Conservation (phyloP, 352 stramenopile species). For the Globisporangium splendens region DNA sequence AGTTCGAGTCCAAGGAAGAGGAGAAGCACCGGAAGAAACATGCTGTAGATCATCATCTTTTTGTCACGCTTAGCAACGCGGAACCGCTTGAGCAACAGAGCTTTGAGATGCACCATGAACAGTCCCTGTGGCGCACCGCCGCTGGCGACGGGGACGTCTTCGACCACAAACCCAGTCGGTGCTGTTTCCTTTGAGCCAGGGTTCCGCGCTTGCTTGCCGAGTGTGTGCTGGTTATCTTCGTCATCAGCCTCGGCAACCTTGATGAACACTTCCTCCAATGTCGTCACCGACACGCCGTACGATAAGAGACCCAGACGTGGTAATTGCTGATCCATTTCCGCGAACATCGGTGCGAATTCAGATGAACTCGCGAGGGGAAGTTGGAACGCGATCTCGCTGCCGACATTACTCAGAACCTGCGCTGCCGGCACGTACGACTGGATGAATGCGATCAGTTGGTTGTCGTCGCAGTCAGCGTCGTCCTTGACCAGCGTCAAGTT, state of each 20-base stretch:
- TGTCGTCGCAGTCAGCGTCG: slow-evolving; percentile 22
- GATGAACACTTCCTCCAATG: too few species aligned
- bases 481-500: slow-evolving; percentile 65
- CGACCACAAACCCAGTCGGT: slow-evolving; percentile 26
- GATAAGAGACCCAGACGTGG: neutral
- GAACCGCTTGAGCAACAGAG: slow-evolving; percentile 53
- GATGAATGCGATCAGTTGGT: slow-evolving; percentile 33
- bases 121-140: slow-evolving; percentile 17
- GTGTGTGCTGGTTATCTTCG: slow-evolving; percentile 14
- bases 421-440: slow-evolving; percentile 59
- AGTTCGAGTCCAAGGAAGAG: slow-evolving; percentile 37
- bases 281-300: slow-evolving; percentile 96
- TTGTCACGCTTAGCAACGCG: slow-evolving; percentile 61
- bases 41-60: slow-evolving; percentile 54
- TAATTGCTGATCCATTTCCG: neutral
- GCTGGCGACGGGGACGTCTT: slow-evolving; percentile 20
- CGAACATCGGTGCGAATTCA: slow-evolving; percentile 90
- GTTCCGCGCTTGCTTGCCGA: neutral
- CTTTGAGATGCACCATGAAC: slow-evolving; percentile 41
- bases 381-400: slow-evolving; percentile 94
- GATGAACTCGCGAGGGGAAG: slow-evolving; percentile 81
- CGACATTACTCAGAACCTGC: slow-evolving; percentile 88
- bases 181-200: slow-evolving; percentile 29
- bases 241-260: slow-evolving; percentile 53
- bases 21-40: slow-evolving; percentile 63